Evolutionary conservation across 1,284 basidiomycete species (phyloP).

Genomic region (Pisolithus thermaeus): DNA sequence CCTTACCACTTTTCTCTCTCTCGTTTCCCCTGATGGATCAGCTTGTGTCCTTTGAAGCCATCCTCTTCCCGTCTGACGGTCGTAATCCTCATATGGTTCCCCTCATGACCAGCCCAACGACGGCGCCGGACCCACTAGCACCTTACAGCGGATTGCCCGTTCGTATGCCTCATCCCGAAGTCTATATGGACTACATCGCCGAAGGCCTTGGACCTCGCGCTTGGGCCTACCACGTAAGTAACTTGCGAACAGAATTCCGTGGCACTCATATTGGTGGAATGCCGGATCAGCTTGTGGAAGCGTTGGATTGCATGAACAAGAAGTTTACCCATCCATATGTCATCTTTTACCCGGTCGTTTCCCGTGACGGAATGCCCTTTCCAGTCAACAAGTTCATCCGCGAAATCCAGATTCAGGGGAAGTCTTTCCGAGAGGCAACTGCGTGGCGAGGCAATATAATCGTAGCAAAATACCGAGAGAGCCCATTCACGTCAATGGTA

Average conservation of each 20-base stretch:
- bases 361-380: conserved; percentile 73
- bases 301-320: conserved; percentile 70
- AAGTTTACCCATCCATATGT: conserved; percentile 73
- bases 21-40: conserved; percentile 45
- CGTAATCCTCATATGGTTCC: conserved; percentile 63
- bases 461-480: conserved; percentile 67
- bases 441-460: conserved; percentile 78
- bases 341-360: conserved; percentile 67
- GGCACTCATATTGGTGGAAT: conserved; percentile 14
- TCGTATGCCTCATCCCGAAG: conserved; percentile 73
- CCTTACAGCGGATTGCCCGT: conserved; percentile 36
- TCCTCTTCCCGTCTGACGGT: conserved; percentile 61
- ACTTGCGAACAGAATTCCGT: conserved; percentile 1
- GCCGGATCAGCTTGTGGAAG: conserved; percentile 54
- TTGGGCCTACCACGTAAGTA: conserved; percentile 65
- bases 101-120: conserved; percentile 62
- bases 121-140: conserved; percentile 40
- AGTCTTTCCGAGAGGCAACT: conserved; percentile 46
- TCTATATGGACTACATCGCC: conserved; percentile 79
- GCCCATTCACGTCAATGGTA: conserved; percentile 61
- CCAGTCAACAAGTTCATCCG: conserved; percentile 68
- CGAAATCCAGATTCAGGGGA: conserved; percentile 71
- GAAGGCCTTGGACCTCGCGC: conserved; percentile 59
- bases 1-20: conserved; percentile 4
- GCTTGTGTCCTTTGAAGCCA: conserved; percentile 53